A percentile compares a stretch with the other conserved stretches of the same genome.
Conservation (phyloP, 2,329 filamentous ascomycete species). For the Hymenoscyphus fraxineus region DNA sequence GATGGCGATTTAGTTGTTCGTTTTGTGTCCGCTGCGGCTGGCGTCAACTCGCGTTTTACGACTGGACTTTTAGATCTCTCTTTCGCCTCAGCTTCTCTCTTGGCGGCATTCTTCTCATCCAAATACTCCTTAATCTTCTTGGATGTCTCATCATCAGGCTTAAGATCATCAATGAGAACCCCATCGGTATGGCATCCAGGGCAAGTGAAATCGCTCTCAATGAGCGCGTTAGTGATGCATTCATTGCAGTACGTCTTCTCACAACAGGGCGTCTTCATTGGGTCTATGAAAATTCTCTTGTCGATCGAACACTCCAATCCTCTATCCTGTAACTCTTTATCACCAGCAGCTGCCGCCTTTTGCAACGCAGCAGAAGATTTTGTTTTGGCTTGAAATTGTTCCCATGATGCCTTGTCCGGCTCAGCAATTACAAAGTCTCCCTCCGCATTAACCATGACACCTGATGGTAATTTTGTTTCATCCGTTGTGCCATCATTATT, state of each 20-base stretch:
- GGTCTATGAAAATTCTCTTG: slow-evolving; percentile 96
- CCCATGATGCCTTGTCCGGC: slow-evolving; percentile 93
- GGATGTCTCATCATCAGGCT: slow-evolving; percentile 73
- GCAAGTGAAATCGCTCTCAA: slow-evolving; percentile 96
- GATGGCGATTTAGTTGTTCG: slow-evolving; percentile 38
- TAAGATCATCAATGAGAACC: slow-evolving; percentile 88
- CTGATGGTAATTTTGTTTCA: slow-evolving; percentile 74
- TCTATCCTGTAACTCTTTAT: slow-evolving; percentile 82
- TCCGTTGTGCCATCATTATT: slow-evolving; percentile 73
- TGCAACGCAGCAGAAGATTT: slow-evolving; percentile 81
- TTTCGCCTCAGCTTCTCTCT: slow-evolving; percentile 37
- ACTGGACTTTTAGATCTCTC: slow-evolving; percentile 47
- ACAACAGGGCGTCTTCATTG: slow-evolving; percentile 98
- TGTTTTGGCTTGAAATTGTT: slow-evolving; percentile 91
- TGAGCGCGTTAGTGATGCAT: slow-evolving; percentile 98
- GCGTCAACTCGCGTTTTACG: slow-evolving; percentile 34
- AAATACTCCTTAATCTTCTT: slow-evolving; percentile 75
- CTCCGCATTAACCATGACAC: slow-evolving; percentile 96
- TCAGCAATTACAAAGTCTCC: slow-evolving; percentile 96
- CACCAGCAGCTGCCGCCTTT: slow-evolving; percentile 70
- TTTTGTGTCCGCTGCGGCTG: slow-evolving; percentile 31
- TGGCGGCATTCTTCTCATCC: slow-evolving; percentile 49
- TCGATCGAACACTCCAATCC: slow-evolving; percentile 93
- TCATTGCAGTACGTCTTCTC: slow-evolving; percentile 98
- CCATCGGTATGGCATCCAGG: slow-evolving; percentile 87